These are phyloP conservation scores for Pythium guiyangense DNA, from an alignment of 352 stramenopile genomes.

Conservation along the genomic window DNA sequence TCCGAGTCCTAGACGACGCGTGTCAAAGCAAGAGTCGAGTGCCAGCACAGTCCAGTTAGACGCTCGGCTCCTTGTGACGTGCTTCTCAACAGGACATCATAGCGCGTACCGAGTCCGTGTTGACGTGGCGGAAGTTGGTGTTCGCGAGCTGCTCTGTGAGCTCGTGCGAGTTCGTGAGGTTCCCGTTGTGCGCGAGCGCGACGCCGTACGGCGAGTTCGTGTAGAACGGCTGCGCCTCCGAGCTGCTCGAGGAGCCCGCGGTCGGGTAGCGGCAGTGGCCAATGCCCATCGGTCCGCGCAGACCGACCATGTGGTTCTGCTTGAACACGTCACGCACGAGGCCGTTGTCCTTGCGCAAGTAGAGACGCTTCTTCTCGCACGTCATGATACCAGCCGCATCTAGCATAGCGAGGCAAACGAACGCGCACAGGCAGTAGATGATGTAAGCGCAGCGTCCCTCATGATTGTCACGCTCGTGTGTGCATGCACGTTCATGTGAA, in stretches of 20 bases:
- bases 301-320: slow-evolving; percentile 96
- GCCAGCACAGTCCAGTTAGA: too few species aligned
- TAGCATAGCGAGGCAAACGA: slow-evolving; percentile 6
- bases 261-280: slow-evolving; percentile 99
- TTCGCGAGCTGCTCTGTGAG: slow-evolving; percentile 91
- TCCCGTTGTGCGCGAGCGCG: slow-evolving; percentile 97
- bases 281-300: slow-evolving; percentile 95
- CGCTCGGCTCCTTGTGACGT: too few species aligned
- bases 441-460: too few species aligned
- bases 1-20: slow-evolving; percentile 89
- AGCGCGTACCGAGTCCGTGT: slow-evolving; percentile 91
- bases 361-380: slow-evolving; percentile 88
- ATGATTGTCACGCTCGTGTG: too few species aligned
- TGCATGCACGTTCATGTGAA: too few species aligned
- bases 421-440: not conserved
- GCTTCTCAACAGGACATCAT: not conserved
- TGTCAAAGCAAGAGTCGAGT: not conserved
- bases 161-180: slow-evolving; percentile 98
- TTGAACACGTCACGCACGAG: slow-evolving; percentile 98
- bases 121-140: slow-evolving; percentile 94
- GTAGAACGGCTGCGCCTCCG: slow-evolving; percentile 97
- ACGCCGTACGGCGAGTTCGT: slow-evolving; percentile 99
- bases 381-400: slow-evolving; percentile 96
- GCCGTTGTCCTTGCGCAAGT: slow-evolving; percentile 98
- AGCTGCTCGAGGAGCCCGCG: slow-evolving; percentile 87